Evolutionary conservation across 164 flowering plant species (phyloP).

Genomic region (Magnolia officinalis): DNA sequence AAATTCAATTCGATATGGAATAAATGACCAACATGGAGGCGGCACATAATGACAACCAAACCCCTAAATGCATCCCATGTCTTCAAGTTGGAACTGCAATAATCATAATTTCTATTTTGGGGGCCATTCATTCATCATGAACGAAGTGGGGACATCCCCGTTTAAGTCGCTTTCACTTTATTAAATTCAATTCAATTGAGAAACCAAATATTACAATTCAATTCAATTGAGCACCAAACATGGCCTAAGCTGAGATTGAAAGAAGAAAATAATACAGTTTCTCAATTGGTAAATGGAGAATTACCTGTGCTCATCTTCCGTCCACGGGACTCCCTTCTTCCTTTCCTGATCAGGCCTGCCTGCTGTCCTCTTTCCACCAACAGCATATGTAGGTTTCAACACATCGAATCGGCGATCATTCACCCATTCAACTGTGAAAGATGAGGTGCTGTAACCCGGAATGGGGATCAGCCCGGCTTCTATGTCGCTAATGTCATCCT

Average conservation of each 20-base stretch:
- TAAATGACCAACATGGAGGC: background rate
- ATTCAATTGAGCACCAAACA: constrained; percentile 1
- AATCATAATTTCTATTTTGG: too few species aligned
- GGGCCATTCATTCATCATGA: too few species aligned
- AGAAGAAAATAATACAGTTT: background rate
- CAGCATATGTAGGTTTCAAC: constrained; percentile 39
- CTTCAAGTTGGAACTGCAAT: background rate
- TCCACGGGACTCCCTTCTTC: constrained; percentile 86
- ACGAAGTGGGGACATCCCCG: background rate
- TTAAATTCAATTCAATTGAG: background rate
- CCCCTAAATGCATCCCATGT: background rate
- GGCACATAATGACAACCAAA: background rate
- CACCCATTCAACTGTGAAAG: constrained; percentile 58
- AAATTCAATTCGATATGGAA: background rate
- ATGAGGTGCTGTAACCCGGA: constrained; percentile 43
- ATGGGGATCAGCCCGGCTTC: constrained; percentile 70
- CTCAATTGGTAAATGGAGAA: background rate
- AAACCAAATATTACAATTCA: background rate
- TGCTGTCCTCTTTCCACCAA: constrained; percentile 27
- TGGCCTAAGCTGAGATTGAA: background rate
- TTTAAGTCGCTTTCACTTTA: background rate
- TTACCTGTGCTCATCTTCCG: constrained; percentile 82
- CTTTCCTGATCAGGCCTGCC: constrained; percentile 50
- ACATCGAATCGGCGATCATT: constrained; percentile 30
- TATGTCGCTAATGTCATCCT: constrained; percentile 61